A percentile compares a stretch with the other conserved stretches of the same genome.
phyloP scores from a whole-genome alignment of 2,329 filamentous ascomycete genomes.

The Berkeleyomyces basicola region DNA sequence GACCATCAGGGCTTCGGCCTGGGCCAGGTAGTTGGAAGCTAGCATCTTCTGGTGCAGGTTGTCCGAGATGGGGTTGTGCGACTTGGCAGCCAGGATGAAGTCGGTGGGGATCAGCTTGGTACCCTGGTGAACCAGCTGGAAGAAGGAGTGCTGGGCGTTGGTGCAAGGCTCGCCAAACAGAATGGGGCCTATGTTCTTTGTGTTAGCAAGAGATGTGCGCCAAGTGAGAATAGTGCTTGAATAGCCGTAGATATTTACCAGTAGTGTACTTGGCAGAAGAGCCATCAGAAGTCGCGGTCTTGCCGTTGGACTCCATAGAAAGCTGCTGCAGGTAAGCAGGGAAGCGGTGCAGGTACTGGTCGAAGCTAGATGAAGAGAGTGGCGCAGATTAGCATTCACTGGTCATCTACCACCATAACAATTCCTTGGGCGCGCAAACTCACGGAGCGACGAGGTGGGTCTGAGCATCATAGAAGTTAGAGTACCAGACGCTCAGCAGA shows the following conservation, averaged over 20 bases:
- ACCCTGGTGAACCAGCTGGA: constrained; percentile 97
- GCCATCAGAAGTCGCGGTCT: constrained; percentile 80
- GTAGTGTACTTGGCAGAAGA: constrained; percentile 95
- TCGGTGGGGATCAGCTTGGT: constrained; percentile 97
- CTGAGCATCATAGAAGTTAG: constrained; percentile 95
- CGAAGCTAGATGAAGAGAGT: constrained; percentile 46
- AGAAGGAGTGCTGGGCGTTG: constrained; percentile 99
- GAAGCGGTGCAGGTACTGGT: constrained; percentile 98
- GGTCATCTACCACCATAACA: not conserved
- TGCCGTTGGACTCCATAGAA: constrained; percentile 99
- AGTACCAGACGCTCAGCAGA: constrained; percentile 95
- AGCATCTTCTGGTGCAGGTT: constrained; percentile 96
- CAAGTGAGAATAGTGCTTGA: not conserved
- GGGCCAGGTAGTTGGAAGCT: constrained; percentile 80
- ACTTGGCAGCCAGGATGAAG: constrained; percentile 92
- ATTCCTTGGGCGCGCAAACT: constrained; percentile 23
- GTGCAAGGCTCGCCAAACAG: constrained; percentile 97
- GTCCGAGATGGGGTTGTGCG: constrained; percentile 84
- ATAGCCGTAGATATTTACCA: constrained; percentile 25
- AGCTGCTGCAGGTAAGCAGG: constrained; percentile 97
- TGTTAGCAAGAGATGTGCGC: constrained; percentile 15
- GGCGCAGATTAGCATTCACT: constrained; percentile 7
- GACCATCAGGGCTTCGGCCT: constrained; percentile 80
- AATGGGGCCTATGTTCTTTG: constrained; percentile 43
- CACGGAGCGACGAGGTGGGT: constrained; percentile 92